Evolutionary conservation across 768 basidiomycete genomes (phyloP).

Genomic region (Pleurotus eryngii): DNA sequence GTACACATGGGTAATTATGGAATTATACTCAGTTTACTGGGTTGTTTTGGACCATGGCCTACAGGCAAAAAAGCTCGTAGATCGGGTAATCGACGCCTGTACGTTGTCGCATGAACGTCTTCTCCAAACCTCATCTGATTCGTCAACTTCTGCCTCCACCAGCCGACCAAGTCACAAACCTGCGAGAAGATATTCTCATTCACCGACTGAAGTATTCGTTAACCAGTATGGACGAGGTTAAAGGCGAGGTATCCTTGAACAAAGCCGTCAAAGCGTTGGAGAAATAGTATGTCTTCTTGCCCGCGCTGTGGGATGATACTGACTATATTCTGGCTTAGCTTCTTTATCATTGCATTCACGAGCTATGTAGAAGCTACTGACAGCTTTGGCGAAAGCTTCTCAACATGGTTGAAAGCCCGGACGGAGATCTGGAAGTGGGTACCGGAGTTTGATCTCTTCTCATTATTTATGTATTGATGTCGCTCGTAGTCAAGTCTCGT

Average conservation of each 20-base stretch:
- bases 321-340: conserved; percentile 39
- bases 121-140: not conserved
- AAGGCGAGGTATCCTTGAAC: conserved; percentile 52
- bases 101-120: conserved; percentile 16
- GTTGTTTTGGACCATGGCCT: conserved; percentile 83
- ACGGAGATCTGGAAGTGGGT: conserved; percentile 93
- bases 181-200: conserved; percentile 85
- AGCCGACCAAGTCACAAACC: conserved; percentile 91
- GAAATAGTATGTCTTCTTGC: conserved; percentile 67
- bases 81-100: conserved; percentile 81
- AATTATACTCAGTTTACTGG: conserved; percentile 85
- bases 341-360: conserved; percentile 93
- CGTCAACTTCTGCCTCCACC: not conserved
- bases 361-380: conserved; percentile 74
- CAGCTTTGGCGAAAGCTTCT: conserved; percentile 66
- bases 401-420: conserved; percentile 84
- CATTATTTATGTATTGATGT: not conserved
- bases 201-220: conserved; percentile 85
- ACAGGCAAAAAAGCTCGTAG: conserved; percentile 85
- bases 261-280: conserved; percentile 77
- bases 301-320: not conserved
- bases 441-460: not conserved
- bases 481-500: conserved; percentile 70
- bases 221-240: conserved; percentile 67
- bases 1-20: conserved; percentile 93